Percentiles rank a stretch among this genome's conserved stretches.
Evolutionary conservation across 257 asterid species (phyloP).

Genomic region (Plantago major): DNA sequence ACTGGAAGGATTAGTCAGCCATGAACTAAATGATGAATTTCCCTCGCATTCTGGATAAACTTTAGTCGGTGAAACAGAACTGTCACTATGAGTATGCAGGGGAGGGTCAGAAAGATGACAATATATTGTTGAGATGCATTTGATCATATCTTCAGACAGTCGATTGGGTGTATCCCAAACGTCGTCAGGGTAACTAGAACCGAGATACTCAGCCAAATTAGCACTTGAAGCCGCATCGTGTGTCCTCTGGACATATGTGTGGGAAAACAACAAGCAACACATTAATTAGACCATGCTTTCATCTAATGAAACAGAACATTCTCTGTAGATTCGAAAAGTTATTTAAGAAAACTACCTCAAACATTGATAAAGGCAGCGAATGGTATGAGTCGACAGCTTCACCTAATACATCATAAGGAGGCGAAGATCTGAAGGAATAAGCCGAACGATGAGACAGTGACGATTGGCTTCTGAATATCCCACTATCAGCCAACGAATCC

Average conservation of each 20-base stretch:
- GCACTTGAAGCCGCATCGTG: constrained; percentile 32
- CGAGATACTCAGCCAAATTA: constrained; percentile 30
- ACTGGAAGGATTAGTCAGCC: constrained; percentile 35
- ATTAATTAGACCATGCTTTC: not conserved
- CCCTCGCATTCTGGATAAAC: constrained; percentile 40
- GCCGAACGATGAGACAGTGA: constrained; percentile 72
- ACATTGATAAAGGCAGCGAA: constrained; percentile 79
- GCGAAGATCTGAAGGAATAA: constrained; percentile 48
- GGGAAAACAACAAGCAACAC: constrained; percentile 4
- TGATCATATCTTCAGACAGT: constrained; percentile 89
- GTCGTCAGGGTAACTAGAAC: constrained; percentile 28
- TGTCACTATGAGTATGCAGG: constrained; percentile 24
- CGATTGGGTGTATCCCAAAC: constrained; percentile 47
- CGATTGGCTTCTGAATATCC: constrained; percentile 66
- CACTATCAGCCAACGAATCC: constrained; percentile 42
- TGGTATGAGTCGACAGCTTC: constrained; percentile 61
- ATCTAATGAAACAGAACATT: not conserved
- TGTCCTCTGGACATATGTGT: constrained; percentile 38
- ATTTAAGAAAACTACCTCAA: constrained; percentile 49
- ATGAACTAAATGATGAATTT: constrained; percentile 24
- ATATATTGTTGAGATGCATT: constrained; percentile 69
- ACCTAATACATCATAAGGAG: constrained; percentile 35
- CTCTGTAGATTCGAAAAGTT: too few relatives aligned
- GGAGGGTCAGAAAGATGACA: constrained; percentile 69
- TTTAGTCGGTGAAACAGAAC: constrained; percentile 26